Evolutionary conservation across 495 filamentous ascomycete genomes (phyloP), one percentile per base, ranked within the genome.

Genomic region (Penicillium pulvis): DNA sequence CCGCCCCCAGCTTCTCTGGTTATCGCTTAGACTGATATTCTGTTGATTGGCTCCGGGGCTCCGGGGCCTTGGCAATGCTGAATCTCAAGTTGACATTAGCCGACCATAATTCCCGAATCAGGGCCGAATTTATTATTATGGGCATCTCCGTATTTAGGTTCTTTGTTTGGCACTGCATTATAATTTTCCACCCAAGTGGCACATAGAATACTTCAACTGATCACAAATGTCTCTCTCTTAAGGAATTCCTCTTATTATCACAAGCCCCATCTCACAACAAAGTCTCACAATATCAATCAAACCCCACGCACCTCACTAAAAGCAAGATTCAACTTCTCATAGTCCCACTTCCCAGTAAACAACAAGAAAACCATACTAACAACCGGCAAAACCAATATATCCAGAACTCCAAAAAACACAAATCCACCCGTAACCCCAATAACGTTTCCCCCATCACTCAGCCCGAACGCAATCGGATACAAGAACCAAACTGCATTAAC

Each of bases 371-470:
- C 75, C 53, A 86, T 81, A 19, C 82, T 78, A 50, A 88, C 81
- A 0, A 85, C 65, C 1, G 83, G 86, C 54, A 87, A 83, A 6
- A 84, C 69, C 14, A 88, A 54, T 7, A 90, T 61, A 61, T 91
- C 86, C 14, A 91, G 69, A 19, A 87, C 73, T 31, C 86, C 86
- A 60, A 90, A 91, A 71, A 91, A 91, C 55, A 89, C 70, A n/a
- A 81, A 77, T 59, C 85, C 85, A 3, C 78, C 81, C 56, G 87
- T 86, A 0, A 85, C 81, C 2, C 81, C 65, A 55, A 90, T 87
- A 55, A 81, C 69, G 65, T 90, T 90, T 4, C 86, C 85, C 31
- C 87, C 88, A 58, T 91, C 88, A 41, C 72, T 76, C 10, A 90
- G 60, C 54, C 86, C 89, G 80, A 83, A 91, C 11, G 80, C 80